These are phyloP conservation scores for Schizosaccharomyces pombe DNA, from an alignment of 805 yeast species.

Conservation along the genomic window DNA sequence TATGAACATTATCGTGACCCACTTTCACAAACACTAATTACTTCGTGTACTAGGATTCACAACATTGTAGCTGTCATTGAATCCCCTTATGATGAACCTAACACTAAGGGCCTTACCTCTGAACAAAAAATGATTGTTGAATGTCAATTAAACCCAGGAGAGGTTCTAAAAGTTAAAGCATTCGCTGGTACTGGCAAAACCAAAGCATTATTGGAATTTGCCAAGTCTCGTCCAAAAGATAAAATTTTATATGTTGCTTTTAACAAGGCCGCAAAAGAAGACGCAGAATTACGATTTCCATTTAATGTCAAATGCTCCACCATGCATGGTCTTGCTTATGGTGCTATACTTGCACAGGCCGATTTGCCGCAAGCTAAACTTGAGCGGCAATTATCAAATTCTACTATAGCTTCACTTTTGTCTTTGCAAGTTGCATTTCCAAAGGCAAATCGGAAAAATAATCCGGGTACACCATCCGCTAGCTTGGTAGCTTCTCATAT, in stretches of 20 bases:
- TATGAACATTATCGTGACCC: conserved; percentile 1
- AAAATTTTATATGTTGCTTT: background rate
- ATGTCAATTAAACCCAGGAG: background rate
- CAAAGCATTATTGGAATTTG: background rate
- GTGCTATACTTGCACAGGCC: background rate
- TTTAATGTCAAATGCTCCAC: conserved; percentile 1
- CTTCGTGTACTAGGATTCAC: background rate
- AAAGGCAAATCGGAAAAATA: background rate
- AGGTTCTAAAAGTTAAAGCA: background rate
- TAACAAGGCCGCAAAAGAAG: conserved; percentile 1
- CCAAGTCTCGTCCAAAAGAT: background rate
- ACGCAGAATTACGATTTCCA: background rate
- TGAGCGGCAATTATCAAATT: background rate
- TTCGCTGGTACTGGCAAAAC: conserved; percentile 2
- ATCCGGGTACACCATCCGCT: background rate
- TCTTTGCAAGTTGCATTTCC: conserved; percentile 1
- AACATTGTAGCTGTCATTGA: background rate
- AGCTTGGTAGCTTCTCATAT: background rate
- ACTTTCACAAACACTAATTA: background rate
- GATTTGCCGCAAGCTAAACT: background rate
- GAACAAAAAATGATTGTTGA: background rate
- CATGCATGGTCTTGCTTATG: conserved; percentile 1
- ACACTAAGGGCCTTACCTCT: background rate
- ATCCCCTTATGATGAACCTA: background rate
- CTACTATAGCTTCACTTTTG: background rate